These are phyloP conservation scores for Citeromyces nyonsensis DNA, from an alignment of 805 yeast genomes.

Conservation along the genomic window DNA sequence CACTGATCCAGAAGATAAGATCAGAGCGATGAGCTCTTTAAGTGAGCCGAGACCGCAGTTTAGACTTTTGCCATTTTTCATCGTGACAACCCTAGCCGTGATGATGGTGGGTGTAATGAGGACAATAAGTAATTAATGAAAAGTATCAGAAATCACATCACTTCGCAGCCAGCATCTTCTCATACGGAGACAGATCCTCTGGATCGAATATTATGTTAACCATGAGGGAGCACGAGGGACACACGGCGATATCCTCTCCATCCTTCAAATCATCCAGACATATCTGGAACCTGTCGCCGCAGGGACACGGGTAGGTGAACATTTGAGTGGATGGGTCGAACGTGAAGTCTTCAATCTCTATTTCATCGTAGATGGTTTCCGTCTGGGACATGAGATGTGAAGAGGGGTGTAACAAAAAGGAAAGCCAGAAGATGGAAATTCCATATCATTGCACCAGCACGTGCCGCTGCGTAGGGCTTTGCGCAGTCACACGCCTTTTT, in stretches of 20 bases:
- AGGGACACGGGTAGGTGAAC: slow-evolving; percentile 93
- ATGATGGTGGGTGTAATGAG: neutral
- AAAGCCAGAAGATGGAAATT: neutral
- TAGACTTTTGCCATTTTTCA: neutral
- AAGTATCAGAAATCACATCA: neutral
- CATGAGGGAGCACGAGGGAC: slow-evolving; percentile 93
- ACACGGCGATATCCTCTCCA: slow-evolving; percentile 89
- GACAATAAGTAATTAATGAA: neutral
- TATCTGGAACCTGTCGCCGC: slow-evolving; percentile 91
- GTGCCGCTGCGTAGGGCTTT: neutral
- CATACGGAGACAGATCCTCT: slow-evolving; percentile 32
- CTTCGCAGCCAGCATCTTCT: slow-evolving; percentile 7
- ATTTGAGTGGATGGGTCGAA: slow-evolving; percentile 72
- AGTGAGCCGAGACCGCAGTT: neutral
- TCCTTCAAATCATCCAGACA: slow-evolving; percentile 71
- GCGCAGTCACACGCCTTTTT: neutral
- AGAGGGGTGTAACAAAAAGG: neutral
- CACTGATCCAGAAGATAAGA: slow-evolving; percentile 57
- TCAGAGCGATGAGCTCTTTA: slow-evolving; percentile 21
- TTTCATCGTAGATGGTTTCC: slow-evolving; percentile 66
- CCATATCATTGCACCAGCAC: neutral
- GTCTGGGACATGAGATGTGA: neutral
- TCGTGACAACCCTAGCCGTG: neutral
- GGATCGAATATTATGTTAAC: slow-evolving; percentile 80
- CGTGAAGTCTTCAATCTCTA: slow-evolving; percentile 94